Evolutionary conservation across 2,329 filamentous ascomycete genomes (phyloP).

Genomic region (Phialemonium atrogriseum): DNA sequence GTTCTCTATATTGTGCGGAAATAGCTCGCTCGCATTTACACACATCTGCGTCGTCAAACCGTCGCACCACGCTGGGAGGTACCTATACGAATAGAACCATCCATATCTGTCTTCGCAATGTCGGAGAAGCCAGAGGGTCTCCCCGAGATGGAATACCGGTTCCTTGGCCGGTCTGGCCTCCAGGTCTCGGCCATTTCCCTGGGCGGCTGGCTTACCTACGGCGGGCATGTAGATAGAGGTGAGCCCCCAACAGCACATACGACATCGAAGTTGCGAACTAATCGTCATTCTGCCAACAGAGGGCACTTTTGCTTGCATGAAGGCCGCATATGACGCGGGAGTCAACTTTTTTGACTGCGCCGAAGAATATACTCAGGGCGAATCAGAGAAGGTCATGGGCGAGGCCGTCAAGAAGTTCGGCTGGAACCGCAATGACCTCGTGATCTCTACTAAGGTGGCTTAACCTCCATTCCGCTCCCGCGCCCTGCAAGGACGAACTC

Average conservation of each 20-base stretch:
- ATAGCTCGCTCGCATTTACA: too few species aligned
- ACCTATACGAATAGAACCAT: too few species aligned
- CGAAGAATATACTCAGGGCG: conserved; percentile 41
- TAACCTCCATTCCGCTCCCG: neutral
- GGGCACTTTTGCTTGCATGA: conserved; percentile 49
- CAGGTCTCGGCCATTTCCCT: conserved; percentile 66
- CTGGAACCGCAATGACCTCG: conserved; percentile 46
- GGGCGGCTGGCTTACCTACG: conserved; percentile 66
- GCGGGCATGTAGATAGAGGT: conserved; percentile 63
- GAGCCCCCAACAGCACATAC: conserved; percentile 18
- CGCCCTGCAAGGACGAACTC: neutral
- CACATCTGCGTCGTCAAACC: too few species aligned
- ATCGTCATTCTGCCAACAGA: conserved; percentile 7
- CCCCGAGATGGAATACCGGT: conserved; percentile 58
- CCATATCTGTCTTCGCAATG: too few species aligned
- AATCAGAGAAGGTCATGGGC: conserved; percentile 44
- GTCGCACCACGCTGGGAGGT: too few species aligned
- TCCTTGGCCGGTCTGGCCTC: conserved; percentile 62
- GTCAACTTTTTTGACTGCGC: conserved; percentile 61
- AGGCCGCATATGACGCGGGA: conserved; percentile 51
- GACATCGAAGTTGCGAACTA: too few species aligned
- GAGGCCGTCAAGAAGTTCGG: conserved; percentile 42
- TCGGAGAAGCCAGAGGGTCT: conserved; percentile 13
- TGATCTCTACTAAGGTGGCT: conserved; percentile 42
- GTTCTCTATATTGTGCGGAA: too few species aligned